A percentile compares a stretch with the other conserved stretches of the same genome.
Evolutionary conservation across 2,329 filamentous ascomycete genomes (phyloP).

Genomic region (Parasarocladium wereldwijsianum): DNA sequence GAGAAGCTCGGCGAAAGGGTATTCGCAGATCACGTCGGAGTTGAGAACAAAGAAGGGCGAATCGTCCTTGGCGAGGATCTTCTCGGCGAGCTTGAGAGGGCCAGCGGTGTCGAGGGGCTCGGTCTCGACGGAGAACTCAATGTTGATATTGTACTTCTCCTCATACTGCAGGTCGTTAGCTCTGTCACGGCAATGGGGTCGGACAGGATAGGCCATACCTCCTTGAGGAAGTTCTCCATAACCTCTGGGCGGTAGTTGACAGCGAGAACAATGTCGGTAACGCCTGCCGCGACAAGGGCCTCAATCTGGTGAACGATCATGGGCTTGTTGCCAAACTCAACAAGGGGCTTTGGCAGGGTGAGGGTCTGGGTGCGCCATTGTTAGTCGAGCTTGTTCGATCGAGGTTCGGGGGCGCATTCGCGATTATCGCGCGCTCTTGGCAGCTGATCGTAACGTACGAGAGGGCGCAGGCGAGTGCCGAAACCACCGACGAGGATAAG

Average conservation of each 20-base stretch:
- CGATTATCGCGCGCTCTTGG: background rate
- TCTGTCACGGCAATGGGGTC: slow-evolving; percentile 5
- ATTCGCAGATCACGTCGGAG: slow-evolving; percentile 96
- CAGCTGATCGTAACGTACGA: slow-evolving; percentile 42
- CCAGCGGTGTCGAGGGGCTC: slow-evolving; percentile 93
- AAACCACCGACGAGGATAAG: slow-evolving; percentile 99
- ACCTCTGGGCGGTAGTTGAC: slow-evolving; percentile 98
- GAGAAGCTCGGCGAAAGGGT: slow-evolving; percentile 80
- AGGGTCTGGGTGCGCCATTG: slow-evolving; percentile 51
- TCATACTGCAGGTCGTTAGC: slow-evolving; percentile 49
- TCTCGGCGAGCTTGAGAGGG: slow-evolving; percentile 87
- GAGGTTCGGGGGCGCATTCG: background rate
- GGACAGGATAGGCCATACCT: slow-evolving; percentile 50
- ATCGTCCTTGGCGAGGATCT: slow-evolving; percentile 85
- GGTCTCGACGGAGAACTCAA: slow-evolving; percentile 92
- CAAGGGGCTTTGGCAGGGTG: slow-evolving; percentile 90
- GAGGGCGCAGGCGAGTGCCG: slow-evolving; percentile 89
- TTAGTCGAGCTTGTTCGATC: slow-evolving; percentile 1
- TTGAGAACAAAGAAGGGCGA: slow-evolving; percentile 96
- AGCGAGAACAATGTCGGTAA: slow-evolving; percentile 93
- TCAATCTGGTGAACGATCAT: slow-evolving; percentile 99
- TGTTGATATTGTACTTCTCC: slow-evolving; percentile 81
- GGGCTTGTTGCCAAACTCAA: slow-evolving; percentile 97
- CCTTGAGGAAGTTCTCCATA: slow-evolving; percentile 86
- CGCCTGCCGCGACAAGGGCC: slow-evolving; percentile 80